phyloP scores from a whole-genome alignment of 768 basidiomycete species.

The Podaxis rugospora region DNA sequence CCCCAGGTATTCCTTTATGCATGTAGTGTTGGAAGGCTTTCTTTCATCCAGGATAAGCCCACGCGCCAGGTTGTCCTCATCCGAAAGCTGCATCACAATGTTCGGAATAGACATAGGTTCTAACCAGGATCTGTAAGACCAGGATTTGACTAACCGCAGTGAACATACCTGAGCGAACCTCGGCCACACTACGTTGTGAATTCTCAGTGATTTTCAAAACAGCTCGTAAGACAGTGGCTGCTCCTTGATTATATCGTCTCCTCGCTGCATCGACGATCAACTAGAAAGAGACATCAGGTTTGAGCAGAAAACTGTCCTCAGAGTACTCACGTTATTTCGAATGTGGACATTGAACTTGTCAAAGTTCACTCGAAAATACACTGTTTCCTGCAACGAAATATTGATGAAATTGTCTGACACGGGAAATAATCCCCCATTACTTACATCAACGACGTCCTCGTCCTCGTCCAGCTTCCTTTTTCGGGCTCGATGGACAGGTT shows the following conservation, averaged over 20 bases:
- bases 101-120: constrained; percentile 65
- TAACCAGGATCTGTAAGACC: constrained; percentile 21
- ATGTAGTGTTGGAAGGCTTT: constrained; percentile 52
- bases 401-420: constrained; percentile 11
- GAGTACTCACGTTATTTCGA: constrained; percentile 67
- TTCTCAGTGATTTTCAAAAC: constrained; percentile 66
- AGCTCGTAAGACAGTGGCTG: constrained; percentile 68
- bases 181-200: constrained; percentile 55
- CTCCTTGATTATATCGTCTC: constrained; percentile 76
- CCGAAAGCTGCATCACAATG: constrained; percentile 58
- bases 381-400: constrained; percentile 43
- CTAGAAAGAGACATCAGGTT: constrained; percentile 32
- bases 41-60: constrained; percentile 55
- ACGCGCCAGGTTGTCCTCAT: constrained; percentile 55
- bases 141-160: not conserved
- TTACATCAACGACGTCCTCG: constrained; percentile 66
- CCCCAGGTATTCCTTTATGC: constrained; percentile 78
- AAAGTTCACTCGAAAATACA: constrained; percentile 85
- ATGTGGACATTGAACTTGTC: constrained; percentile 84
- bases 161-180: constrained; percentile 57
- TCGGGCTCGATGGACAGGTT: constrained; percentile 17
- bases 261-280: constrained; percentile 71
- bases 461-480: constrained; percentile 45
- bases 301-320: not conserved
- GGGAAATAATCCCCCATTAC: constrained; percentile 18